These are phyloP conservation scores for Leccinellum albellum DNA, from an alignment of 768 basidiomycete genomes.

Conservation along the genomic window DNA sequence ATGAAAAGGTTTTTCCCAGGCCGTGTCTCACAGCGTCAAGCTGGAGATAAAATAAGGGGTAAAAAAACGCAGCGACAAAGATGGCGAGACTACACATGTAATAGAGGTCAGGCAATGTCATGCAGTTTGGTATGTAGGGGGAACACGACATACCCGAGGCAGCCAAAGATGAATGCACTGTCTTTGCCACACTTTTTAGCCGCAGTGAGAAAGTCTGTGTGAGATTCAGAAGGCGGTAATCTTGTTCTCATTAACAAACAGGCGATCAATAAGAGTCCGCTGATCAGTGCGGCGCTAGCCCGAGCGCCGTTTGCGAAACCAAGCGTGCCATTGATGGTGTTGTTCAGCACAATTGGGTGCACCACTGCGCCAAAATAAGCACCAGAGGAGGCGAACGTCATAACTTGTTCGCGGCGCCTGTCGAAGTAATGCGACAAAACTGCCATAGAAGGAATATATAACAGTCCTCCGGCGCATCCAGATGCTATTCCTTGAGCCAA, in stretches of 20 bases:
- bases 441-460: slow-evolving; percentile 46
- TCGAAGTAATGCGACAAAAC: slow-evolving; percentile 54
- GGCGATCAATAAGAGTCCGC: slow-evolving; percentile 37
- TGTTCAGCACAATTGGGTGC: slow-evolving; percentile 63
- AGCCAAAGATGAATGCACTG: slow-evolving; percentile 27
- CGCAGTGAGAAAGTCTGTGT: slow-evolving; percentile 16
- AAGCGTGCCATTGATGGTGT: slow-evolving; percentile 36
- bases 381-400: slow-evolving; percentile 53
- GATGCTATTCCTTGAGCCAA: slow-evolving; percentile 47
- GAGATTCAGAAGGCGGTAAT: slow-evolving; percentile 31
- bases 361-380: slow-evolving; percentile 59
- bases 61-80: slow-evolving; percentile 44
- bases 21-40: slow-evolving; percentile 48
- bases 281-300: slow-evolving; percentile 38
- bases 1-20: slow-evolving; percentile 44
- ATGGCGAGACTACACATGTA: slow-evolving; percentile 21
- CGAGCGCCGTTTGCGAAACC: slow-evolving; percentile 46
- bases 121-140: too few species aligned
- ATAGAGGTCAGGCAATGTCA: not conserved
- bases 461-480: slow-evolving; percentile 47
- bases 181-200: slow-evolving; percentile 24
- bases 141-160: not conserved
- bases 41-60: slow-evolving; percentile 60
- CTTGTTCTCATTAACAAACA: slow-evolving; percentile 40
- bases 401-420: slow-evolving; percentile 44